phyloP scores from a whole-genome alignment of 257 asterid species.

The Solanum chiquidenum region DNA sequence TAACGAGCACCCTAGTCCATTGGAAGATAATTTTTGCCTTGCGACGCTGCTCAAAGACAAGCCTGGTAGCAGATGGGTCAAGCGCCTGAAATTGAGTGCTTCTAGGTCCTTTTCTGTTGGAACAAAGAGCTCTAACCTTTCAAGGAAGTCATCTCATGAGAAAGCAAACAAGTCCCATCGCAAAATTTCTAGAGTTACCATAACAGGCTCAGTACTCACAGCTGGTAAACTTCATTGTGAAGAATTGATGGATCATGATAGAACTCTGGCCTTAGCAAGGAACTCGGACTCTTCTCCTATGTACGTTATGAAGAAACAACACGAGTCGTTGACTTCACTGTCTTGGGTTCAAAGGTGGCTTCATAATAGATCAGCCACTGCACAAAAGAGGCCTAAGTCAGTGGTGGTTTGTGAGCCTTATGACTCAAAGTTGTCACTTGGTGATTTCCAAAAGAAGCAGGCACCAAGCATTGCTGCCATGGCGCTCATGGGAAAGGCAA shows the following conservation, averaged over 20 bases:
- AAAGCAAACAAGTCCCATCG: conserved; percentile 5
- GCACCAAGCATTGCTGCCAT: conserved; percentile 77
- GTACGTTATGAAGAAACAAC: conserved; percentile 3
- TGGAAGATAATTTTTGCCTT: conserved; percentile 4
- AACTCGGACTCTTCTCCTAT: not conserved
- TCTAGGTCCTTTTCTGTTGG: conserved; percentile 28
- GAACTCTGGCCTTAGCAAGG: conserved; percentile 1
- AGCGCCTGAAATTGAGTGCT: conserved; percentile 51
- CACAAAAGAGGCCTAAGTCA: conserved; percentile 15
- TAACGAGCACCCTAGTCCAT: conserved; percentile 30
- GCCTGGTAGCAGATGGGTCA: conserved; percentile 58
- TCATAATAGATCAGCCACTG: conserved; percentile 6
- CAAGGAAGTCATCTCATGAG: conserved; percentile 17
- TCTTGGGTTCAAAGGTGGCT: conserved; percentile 76
- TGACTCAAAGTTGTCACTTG: conserved; percentile 17
- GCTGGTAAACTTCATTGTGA: conserved; percentile 9
- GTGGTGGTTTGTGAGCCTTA: conserved; percentile 34
- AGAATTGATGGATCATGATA: conserved; percentile 12
- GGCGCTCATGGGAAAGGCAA: conserved; percentile 70
- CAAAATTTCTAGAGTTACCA: conserved; percentile 9
- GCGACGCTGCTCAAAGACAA: conserved; percentile 14
- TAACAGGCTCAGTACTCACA: conserved; percentile 11
- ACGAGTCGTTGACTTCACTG: conserved; percentile 28
- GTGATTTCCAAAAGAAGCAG: conserved; percentile 42
- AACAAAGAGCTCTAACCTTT: conserved; percentile 20